Evolutionary conservation across 176 grass and related monocot genomes (phyloP).

Genomic region (Oryza australiensis): DNA sequence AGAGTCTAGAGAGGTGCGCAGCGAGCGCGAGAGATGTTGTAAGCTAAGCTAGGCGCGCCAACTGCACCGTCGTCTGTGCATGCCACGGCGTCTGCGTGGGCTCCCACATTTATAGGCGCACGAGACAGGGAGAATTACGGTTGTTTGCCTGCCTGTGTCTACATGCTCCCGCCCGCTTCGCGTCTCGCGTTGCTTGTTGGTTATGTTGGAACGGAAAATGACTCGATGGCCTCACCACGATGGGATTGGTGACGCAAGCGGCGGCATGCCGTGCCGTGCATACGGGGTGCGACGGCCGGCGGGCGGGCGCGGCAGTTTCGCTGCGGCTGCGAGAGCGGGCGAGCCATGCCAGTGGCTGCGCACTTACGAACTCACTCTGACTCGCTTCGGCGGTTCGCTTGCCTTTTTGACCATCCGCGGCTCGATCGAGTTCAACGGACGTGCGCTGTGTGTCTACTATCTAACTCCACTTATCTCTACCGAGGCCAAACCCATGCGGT

Average conservation of each 20-base stretch:
- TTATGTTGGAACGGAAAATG: conserved; percentile 8
- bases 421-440: background rate
- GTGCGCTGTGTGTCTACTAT: background rate
- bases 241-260: background rate
- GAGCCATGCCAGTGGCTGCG: background rate
- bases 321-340: background rate
- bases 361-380: background rate
- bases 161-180: background rate
- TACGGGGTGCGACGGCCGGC: background rate
- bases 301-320: background rate
- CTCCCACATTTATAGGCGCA: conserved; percentile 39
- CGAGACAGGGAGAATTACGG: background rate
- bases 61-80: conserved; percentile 50
- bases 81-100: conserved; percentile 30
- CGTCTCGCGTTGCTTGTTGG: conserved; percentile 1
- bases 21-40: background rate
- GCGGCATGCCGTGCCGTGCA: background rate
- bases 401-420: background rate
- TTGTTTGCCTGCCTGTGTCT: too few species aligned
- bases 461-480: background rate
- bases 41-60: background rate
- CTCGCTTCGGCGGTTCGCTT: background rate
- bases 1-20: background rate
- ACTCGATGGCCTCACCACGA: background rate
- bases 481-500: background rate